Evolutionary conservation across 2,329 filamentous ascomycete species (phyloP).

Genomic region (Beauveria medogensis): DNA sequence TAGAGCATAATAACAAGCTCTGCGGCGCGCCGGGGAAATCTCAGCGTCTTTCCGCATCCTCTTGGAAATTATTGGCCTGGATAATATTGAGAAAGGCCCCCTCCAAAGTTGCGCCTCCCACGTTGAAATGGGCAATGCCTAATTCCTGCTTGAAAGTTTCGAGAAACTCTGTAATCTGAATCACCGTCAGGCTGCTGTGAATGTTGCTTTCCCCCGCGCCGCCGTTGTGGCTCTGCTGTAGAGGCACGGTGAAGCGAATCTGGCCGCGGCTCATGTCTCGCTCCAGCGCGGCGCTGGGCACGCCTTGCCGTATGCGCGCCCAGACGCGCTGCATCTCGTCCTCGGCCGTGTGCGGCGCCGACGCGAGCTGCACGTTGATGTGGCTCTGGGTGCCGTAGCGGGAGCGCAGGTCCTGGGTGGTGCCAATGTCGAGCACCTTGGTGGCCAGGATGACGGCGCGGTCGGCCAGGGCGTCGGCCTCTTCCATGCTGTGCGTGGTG

Average conservation of each 20-base stretch:
- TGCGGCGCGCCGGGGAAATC: neutral
- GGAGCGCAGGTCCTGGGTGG: constrained; percentile 46
- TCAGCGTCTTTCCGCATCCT: constrained; percentile 6
- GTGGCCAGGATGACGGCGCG: constrained; percentile 40
- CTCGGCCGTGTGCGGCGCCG: constrained; percentile 47
- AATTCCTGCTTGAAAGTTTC: constrained; percentile 49
- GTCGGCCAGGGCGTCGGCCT: constrained; percentile 74
- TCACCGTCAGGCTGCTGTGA: neutral
- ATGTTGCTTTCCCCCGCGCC: neutral
- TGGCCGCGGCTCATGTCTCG: constrained; percentile 56
- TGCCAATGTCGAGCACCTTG: constrained; percentile 51
- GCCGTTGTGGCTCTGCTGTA: neutral
- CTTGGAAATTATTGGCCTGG: constrained; percentile 42
- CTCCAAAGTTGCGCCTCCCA: constrained; percentile 59
- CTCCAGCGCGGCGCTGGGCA: constrained; percentile 48
- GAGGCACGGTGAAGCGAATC: constrained; percentile 32
- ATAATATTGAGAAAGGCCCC: constrained; percentile 64
- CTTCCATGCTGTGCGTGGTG: constrained; percentile 87
- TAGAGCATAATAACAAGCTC: neutral
- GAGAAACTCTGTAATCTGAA: constrained; percentile 28
- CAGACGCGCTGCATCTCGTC: constrained; percentile 50
- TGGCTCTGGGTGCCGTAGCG: constrained; percentile 55
- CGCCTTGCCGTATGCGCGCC: constrained; percentile 42
- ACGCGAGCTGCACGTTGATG: constrained; percentile 51
- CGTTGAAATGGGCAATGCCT: constrained; percentile 57